Conservation (phyloP, 2,329 filamentous ascomycete species). For the Bipolaris victoriae region DNA sequence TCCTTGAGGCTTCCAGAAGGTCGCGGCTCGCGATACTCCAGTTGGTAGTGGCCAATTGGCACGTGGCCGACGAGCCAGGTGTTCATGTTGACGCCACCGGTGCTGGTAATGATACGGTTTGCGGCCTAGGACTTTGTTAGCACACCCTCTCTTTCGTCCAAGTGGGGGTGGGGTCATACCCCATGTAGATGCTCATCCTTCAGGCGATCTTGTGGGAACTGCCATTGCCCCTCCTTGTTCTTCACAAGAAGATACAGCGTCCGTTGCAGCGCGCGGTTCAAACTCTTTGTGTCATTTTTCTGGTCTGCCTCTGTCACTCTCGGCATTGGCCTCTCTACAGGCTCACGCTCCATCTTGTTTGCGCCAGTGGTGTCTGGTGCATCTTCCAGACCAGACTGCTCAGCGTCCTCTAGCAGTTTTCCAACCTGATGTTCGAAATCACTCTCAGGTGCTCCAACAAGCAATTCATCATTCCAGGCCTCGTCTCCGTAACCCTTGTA, state of each 20-base stretch:
- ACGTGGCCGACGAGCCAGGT: conserved; percentile 95
- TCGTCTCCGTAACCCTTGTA: conserved; percentile 77
- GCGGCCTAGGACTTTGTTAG: conserved; percentile 68
- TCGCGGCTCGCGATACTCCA: conserved; percentile 55
- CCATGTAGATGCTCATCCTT: conserved; percentile 78
- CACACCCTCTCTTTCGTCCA: not conserved
- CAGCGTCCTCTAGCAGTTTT: conserved; percentile 75
- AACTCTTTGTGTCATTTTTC: conserved; percentile 73
- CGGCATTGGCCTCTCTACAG: conserved; percentile 72
- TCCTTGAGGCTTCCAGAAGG: conserved; percentile 44
- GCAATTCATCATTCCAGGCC: conserved; percentile 90
- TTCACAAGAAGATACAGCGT: conserved; percentile 90
- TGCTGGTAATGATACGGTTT: conserved; percentile 74
- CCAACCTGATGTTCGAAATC: conserved; percentile 70
- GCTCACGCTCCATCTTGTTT: conserved; percentile 60
- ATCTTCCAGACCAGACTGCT: conserved; percentile 57
- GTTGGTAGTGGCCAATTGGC: conserved; percentile 80
- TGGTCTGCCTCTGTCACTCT: conserved; percentile 79
- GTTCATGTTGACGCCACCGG: conserved; percentile 95
- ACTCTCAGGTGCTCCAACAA: conserved; percentile 73
- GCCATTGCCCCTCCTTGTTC: conserved; percentile 74
- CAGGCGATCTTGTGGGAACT: conserved; percentile 77
- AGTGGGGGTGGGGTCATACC: conserved; percentile 61
- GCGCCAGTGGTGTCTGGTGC: conserved; percentile 42
- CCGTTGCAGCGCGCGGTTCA: conserved; percentile 79